These are phyloP conservation scores for Aspergillus coremiiformis DNA, from an alignment of 495 filamentous ascomycete genomes.

Conservation along the genomic window DNA sequence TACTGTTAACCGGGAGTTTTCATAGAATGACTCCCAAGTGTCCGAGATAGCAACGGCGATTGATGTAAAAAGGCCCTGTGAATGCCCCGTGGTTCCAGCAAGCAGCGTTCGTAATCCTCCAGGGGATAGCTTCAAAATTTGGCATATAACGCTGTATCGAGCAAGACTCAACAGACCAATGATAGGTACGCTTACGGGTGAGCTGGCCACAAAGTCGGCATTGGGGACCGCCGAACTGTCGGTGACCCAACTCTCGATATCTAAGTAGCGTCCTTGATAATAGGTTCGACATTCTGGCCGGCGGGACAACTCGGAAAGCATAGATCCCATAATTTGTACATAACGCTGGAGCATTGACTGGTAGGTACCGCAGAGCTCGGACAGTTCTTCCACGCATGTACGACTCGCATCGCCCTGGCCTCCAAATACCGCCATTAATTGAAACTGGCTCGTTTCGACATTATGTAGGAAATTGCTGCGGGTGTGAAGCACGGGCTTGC, in stretches of 20 bases:
- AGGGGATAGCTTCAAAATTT: slow-evolving; percentile 17
- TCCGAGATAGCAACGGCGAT: slow-evolving; percentile 20
- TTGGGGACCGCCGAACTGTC: slow-evolving; percentile 10
- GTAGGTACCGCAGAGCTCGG: slow-evolving; percentile 16
- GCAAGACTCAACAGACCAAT: slow-evolving; percentile 24
- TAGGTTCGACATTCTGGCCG: slow-evolving; percentile 4
- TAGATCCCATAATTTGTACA: slow-evolving; percentile 8
- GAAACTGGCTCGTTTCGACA: slow-evolving; percentile 9
- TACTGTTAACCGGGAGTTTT: neutral
- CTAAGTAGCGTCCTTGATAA: slow-evolving; percentile 7
- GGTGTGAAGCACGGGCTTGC: neutral
- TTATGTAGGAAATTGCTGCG: slow-evolving; percentile 12
- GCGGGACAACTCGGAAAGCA: slow-evolving; percentile 11
- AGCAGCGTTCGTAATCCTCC: slow-evolving; percentile 21
- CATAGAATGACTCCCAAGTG: slow-evolving; percentile 25
- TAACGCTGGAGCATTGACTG: slow-evolving; percentile 11
- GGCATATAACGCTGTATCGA: slow-evolving; percentile 22
- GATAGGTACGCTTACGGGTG: slow-evolving; percentile 28
- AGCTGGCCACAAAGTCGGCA: slow-evolving; percentile 15
- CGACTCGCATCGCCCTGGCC: slow-evolving; percentile 20
- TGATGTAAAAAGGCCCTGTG: slow-evolving; percentile 24
- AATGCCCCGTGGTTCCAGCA: slow-evolving; percentile 25
- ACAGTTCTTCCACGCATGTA: slow-evolving; percentile 16
- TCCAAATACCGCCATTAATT: slow-evolving; percentile 20
- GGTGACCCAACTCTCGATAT: slow-evolving; percentile 20